Percentiles rank a stretch among this genome's conserved stretches.
These are phyloP conservation scores for Sporothrix brasiliensis DNA, from an alignment of 2,329 filamentous ascomycete genomes.

Conservation along the genomic window DNA sequence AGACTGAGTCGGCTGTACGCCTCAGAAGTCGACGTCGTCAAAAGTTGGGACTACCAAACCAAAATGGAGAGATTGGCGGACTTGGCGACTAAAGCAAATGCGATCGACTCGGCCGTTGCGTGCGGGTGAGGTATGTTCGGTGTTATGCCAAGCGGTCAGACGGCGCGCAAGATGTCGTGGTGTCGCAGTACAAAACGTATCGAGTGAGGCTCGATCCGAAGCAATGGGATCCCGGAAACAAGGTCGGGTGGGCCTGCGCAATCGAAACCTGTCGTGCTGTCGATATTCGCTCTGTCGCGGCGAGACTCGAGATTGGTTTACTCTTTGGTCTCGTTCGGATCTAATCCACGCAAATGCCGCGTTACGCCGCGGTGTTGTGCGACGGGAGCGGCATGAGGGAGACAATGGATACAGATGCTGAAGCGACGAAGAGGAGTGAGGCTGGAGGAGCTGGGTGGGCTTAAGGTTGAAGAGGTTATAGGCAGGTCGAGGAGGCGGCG, in stretches of 20 bases:
- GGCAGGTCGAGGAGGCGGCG: background rate
- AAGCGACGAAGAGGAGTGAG: background rate
- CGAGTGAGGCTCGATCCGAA: background rate
- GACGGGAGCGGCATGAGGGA: slow-evolving; percentile 35
- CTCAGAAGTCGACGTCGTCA: background rate
- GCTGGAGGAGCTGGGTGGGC: background rate
- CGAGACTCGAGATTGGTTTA: background rate
- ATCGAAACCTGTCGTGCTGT: background rate
- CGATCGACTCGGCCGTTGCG: slow-evolving; percentile 14
- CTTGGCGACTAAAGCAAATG: slow-evolving; percentile 4
- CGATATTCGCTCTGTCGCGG: slow-evolving; percentile 10
- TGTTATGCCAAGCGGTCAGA: slow-evolving; percentile 7
- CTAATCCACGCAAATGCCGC: slow-evolving; percentile 32
- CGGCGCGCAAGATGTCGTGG: slow-evolving; percentile 2
- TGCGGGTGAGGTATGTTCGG: background rate
- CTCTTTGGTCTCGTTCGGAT: slow-evolving; percentile 10
- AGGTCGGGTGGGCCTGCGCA: background rate
- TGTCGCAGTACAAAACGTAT: slow-evolving; percentile 6
- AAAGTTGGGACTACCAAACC: background rate
- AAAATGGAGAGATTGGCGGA: background rate
- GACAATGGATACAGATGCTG: slow-evolving; percentile 2
- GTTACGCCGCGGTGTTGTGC: slow-evolving; percentile 33
- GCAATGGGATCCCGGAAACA: slow-evolving; percentile 11
- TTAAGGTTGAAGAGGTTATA: background rate
- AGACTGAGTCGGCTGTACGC: background rate